Conservation (phyloP, 2,329 filamentous ascomycete species). For the Alternaria viburni region DNA sequence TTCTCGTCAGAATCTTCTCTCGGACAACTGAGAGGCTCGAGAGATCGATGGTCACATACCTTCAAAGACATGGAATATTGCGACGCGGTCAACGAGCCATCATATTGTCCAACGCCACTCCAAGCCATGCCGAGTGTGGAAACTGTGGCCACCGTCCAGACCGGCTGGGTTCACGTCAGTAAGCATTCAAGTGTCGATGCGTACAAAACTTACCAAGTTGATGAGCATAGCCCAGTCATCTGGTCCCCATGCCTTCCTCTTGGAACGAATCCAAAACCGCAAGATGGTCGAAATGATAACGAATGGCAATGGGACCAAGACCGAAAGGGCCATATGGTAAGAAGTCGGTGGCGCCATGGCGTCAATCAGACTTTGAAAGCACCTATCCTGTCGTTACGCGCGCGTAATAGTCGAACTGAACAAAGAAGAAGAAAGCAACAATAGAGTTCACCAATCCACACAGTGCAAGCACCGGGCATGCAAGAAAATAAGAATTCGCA, state of each 20-base stretch:
- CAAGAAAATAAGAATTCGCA: neutral
- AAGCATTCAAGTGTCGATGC: neutral
- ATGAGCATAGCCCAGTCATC: slow-evolving; percentile 15
- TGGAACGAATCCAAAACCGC: slow-evolving; percentile 9
- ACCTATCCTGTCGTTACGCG: no score
- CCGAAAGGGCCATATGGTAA: slow-evolving; percentile 7
- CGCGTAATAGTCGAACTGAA: no score
- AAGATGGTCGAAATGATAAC: slow-evolving; percentile 6
- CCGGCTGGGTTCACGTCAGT: slow-evolving; percentile 1
- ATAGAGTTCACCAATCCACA: neutral
- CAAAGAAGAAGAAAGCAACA: neutral
- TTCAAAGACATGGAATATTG: slow-evolving; percentile 6
- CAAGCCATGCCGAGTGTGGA: slow-evolving; percentile 8
- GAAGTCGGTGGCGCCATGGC: slow-evolving; percentile 11
- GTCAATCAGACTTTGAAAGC: neutral
- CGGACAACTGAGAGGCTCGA: neutral
- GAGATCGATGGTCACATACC: neutral
- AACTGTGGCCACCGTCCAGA: slow-evolving; percentile 8
- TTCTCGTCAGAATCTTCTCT: neutral
- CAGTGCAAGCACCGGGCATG: neutral
- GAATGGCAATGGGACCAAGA: slow-evolving; percentile 2
- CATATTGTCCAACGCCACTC: slow-evolving; percentile 6
- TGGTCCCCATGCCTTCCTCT: slow-evolving; percentile 8
- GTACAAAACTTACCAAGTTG: slow-evolving; percentile 1
- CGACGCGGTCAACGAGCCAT: neutral